These are phyloP conservation scores for Crucibulum laeve DNA, from an alignment of 768 basidiomycete genomes.

Conservation along the genomic window DNA sequence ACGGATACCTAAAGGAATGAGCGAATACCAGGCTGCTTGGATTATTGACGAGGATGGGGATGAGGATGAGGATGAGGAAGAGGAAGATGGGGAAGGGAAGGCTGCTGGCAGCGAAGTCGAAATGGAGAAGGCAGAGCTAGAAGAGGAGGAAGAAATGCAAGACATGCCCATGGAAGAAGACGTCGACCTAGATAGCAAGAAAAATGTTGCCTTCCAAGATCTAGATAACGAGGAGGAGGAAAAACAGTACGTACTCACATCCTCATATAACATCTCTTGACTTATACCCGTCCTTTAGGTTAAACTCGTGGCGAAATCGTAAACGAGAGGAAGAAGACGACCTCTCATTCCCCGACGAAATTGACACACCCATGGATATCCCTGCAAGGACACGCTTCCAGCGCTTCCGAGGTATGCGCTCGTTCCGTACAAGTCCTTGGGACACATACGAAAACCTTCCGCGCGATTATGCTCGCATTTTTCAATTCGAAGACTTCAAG, in stretches of 20 bases:
- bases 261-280: neutral
- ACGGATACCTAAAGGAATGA: conserved; percentile 91
- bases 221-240: conserved; percentile 83
- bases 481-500: conserved; percentile 95
- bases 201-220: conserved; percentile 64
- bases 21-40: conserved; percentile 97
- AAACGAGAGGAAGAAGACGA: conserved; percentile 79
- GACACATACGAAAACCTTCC: conserved; percentile 96
- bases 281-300: conserved; percentile 29
- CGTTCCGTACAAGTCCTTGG: conserved; percentile 95
- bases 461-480: conserved; percentile 89
- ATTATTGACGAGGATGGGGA: conserved; percentile 81
- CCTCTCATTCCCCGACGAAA: conserved; percentile 89
- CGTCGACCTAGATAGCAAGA: conserved; percentile 51
- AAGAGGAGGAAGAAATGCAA: conserved; percentile 56
- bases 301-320: conserved; percentile 65
- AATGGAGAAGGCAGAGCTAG: conserved; percentile 33
- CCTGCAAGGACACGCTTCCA: conserved; percentile 83
- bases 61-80: conserved; percentile 46
- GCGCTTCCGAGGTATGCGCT: conserved; percentile 85
- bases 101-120: conserved; percentile 22
- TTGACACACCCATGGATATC: conserved; percentile 88
- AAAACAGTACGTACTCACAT: conserved; percentile 57
- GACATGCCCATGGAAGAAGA: conserved; percentile 54
- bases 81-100: conserved; percentile 38